Conservation (phyloP, 352 stramenopile species). For the Hyaloperonospora brassicae region DNA sequence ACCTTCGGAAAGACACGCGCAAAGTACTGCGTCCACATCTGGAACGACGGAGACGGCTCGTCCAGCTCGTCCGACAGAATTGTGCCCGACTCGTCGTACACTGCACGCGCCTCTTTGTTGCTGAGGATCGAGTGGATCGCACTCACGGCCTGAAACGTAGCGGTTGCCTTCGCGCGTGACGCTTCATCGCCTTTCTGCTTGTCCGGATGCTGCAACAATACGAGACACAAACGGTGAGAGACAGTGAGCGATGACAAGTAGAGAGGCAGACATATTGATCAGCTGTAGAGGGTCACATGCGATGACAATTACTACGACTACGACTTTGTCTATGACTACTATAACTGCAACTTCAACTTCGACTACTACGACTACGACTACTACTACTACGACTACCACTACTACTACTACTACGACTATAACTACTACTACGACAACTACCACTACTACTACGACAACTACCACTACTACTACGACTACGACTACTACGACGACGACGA, state of each 20-base stretch:
- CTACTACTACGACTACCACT: too few species aligned
- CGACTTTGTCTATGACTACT: background rate
- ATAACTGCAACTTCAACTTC: background rate
- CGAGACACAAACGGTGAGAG: too few species aligned
- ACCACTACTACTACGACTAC: too few species aligned
- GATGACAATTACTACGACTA: too few species aligned
- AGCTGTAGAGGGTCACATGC: too few species aligned
- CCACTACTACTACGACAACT: too few species aligned
- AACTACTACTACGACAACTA: background rate
- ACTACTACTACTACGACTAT: background rate
- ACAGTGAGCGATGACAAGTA: too few species aligned
- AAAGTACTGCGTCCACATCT: slow-evolving; percentile 86
- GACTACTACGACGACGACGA: too few species aligned
- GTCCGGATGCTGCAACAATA: slow-evolving; percentile 69
- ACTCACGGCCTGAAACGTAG: slow-evolving; percentile 84
- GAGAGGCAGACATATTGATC: too few species aligned
- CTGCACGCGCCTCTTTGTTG: slow-evolving; percentile 53
- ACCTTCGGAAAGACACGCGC: slow-evolving; percentile 84
- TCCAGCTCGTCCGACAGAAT: slow-evolving; percentile 50
- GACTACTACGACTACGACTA: too few species aligned
- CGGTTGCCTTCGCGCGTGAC: slow-evolving; percentile 42
- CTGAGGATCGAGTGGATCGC: slow-evolving; percentile 82
- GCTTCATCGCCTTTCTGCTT: slow-evolving; percentile 77
- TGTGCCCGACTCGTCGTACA: slow-evolving; percentile 83
- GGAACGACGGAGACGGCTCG: slow-evolving; percentile 39